Evolutionary conservation across 768 basidiomycete species (phyloP), one percentile per base, ranked within the genome.

Genomic region (Asterophora lycoperdoides): DNA sequence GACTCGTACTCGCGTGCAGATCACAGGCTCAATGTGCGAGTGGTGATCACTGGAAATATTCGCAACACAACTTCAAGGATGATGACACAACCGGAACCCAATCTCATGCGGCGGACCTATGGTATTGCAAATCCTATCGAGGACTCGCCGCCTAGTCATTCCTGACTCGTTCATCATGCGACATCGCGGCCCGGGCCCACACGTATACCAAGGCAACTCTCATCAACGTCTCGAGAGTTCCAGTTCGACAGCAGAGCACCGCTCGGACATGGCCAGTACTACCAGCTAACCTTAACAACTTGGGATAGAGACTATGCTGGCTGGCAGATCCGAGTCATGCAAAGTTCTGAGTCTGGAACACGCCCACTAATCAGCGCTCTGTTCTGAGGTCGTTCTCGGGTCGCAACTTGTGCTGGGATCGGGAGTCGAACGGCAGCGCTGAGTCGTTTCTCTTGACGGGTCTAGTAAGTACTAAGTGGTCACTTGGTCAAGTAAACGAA

Each of bases 401-500:
- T 48, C 4, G 26, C 2, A 54, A 10, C 23, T 6, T 3, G 23
- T 3, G 6, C 13, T 47, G 89, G 89, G 38, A 91, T 92, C 49
- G 90, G 89, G 8, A 92, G 92, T 62, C 67, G 84, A 46, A 92
- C 89, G 1, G 89, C 90, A 35, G 89, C 90, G 8, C 67, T 93
- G n/a, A n/a, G n/a, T n/a, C 64, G 76, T 92, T 64, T 89, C 86
- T 69, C 71, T 85, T 39, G 89, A 91, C 66, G 89, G 88, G 26
- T 91, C 89, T 9, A 79, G 88, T 3, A 23, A 23, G 23, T 23
- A 6, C 23, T 90, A 68, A 60, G 66, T 60, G 37, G 28, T 26
- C 47, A 23, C 3, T 23, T 23, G 23, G 33, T 18, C 14, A 15
- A n/a, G 26, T 30, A 18, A 15, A 8, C n/a, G 36, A 15, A 17